Evolutionary conservation across 768 basidiomycete genomes (phyloP).

Genomic region (Chalciporus piperatus): DNA sequence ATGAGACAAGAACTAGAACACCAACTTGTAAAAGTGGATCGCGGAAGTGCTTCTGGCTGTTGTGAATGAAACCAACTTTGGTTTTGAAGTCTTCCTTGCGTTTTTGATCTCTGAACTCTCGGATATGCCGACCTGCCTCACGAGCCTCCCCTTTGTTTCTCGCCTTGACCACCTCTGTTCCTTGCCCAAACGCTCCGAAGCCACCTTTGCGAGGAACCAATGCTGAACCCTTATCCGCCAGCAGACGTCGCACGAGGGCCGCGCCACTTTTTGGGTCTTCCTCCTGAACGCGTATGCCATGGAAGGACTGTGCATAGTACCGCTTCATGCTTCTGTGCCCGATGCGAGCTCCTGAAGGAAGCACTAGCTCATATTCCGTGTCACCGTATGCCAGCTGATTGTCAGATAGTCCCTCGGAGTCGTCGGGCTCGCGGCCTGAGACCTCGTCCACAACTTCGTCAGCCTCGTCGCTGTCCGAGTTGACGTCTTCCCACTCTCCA

Average conservation of each 20-base stretch:
- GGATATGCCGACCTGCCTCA: conserved; percentile 84
- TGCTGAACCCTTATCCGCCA: conserved; percentile 81
- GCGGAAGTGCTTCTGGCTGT: conserved; percentile 85
- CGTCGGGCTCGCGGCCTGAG: conserved; percentile 38
- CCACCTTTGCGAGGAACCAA: conserved; percentile 84
- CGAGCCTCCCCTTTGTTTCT: conserved; percentile 93
- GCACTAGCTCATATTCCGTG: conserved; percentile 80
- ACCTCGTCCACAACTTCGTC: conserved; percentile 34
- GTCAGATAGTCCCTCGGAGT: conserved; percentile 44
- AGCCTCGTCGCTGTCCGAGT: conserved; percentile 31
- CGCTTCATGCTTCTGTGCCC: conserved; percentile 85
- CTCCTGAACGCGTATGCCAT: conserved; percentile 39
- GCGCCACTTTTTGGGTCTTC: conserved; percentile 72
- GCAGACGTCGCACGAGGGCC: conserved; percentile 70
- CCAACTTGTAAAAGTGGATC: conserved; percentile 64
- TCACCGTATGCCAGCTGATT: conserved; percentile 73
- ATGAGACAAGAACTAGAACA: background rate
- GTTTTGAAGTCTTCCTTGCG: conserved; percentile 83
- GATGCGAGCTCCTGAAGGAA: conserved; percentile 90
- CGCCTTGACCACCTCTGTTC: conserved; percentile 82
- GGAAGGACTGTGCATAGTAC: conserved; percentile 85
- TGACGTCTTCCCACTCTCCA: conserved; percentile 36
- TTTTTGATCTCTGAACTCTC: conserved; percentile 79
- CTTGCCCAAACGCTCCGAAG: conserved; percentile 81
- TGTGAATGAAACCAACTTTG: conserved; percentile 72